Evolutionary conservation across 148 eudicot genomes (phyloP), one percentile per base, ranked within the genome.

Genomic region (Amaranthus palmeri): DNA sequence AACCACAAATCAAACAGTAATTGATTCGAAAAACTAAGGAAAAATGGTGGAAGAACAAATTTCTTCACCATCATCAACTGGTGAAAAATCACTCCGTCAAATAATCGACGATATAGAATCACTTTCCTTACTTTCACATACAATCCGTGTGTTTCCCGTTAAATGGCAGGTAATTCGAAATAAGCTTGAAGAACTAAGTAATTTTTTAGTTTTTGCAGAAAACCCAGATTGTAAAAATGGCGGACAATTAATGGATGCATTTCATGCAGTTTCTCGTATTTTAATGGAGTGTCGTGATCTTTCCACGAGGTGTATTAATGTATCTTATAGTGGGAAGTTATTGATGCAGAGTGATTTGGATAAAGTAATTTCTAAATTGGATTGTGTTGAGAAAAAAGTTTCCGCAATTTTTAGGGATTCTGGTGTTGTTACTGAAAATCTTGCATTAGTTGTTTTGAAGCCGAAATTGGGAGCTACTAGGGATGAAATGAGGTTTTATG

Each of bases 321-420:
- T 72, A 3, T 77, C 82, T 2, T 95, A 73, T 49, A 65, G 82
- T 43, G 99, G 99, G 42, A 95, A 95, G 80, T 81, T 95, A 13
- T 67, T 83, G 36, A 95, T 89, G 99, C 93, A 95, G 70, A 95
- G 99, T 56, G 89, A 95, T 63, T 86, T 95, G 49, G 93, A 90
- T 71, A 66, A 77, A 14, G 61, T 83, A 3, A 70, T 81, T 7
- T 80, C 84, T 2, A 88, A 78, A 44, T 61, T 95, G 3, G 90
- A 88, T 53, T 10, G 46, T 7, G 85, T 78, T 5, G n/a, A 67
- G 3, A 83, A 71, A 18, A 72, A 54, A 5, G 61, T 95, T 0
- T 50, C 77, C 0, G 85, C 76, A 14, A 84, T 89, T 2, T 83
- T 83, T 79, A 78, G 76, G 1, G 76, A 41, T 6, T 63, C 65